Evolutionary conservation across 305 asterid species (phyloP), one percentile per base, ranked within the genome.

Genomic region (Solanum chacoense): DNA sequence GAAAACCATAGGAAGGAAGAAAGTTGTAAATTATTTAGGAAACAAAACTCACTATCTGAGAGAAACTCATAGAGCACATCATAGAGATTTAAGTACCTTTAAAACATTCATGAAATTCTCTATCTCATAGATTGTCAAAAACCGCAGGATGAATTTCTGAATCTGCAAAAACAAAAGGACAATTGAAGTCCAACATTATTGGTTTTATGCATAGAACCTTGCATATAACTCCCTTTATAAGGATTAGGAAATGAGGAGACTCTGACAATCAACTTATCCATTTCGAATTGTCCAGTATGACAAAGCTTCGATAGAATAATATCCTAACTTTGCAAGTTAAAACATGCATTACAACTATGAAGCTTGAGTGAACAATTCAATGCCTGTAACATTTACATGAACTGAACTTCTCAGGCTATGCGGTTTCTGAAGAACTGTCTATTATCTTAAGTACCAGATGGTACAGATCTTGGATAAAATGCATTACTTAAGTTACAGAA

Each of bases 71-170:
- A 31, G 29, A 83, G 72, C 40, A 77, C 32, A 65, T 65, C 28
- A 37, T 29, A 67, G 28, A 36, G 71, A 81, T 45, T 40, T 29
- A 77, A 81, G 88, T 84, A 97, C 99, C 99, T 96, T 95, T 92
- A 95, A 91, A 86, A 88, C 78, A 88, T 78, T 84, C 91, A 94
- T 93, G 91, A 97, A 97, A 32, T 91, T 91, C 87, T 92, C 96
- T 72, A 95, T 90, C 87, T 95, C 98, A 75, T 77, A 31, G 81
- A 77, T 36, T 36, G 94, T 87, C 28, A 85, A 89, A 90, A 97
- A 97, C 90, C 93, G 91, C 91, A 97, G 63, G 85, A 91, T 94
- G 80, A 97, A 97, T 92, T 94, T 96, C 91, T 97, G 94, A 71
- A 91, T 90, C 99, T 97, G 98, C 91, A 89, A 87, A 79, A 87